Evolutionary conservation across 768 basidiomycete genomes (phyloP), one percentile per base, ranked within the genome.

Genomic region (Chalciporus sphaerocephalus): DNA sequence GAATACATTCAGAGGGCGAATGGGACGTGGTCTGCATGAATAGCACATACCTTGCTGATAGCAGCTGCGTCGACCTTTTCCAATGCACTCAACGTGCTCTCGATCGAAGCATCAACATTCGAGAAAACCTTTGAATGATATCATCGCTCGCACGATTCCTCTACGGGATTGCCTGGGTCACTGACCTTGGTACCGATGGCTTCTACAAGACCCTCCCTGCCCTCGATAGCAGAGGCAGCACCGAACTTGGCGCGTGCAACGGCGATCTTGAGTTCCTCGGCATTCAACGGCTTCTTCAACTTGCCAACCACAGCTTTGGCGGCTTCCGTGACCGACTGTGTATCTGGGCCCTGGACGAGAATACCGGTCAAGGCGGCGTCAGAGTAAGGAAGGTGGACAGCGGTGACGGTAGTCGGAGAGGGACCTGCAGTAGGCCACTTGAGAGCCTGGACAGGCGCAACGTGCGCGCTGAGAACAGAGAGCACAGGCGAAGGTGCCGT

Each of bases 291-390:
- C 5, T 65, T 71, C 70, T 81, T 79, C 54, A 93, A 63, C 13
- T 78, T 83, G 45, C 78, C 71, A 22, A 88, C 81, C 23, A 83
- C 83, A n/a, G 72, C 73, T 66, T 81, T 80, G 15, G 77, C 80
- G 17, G 83, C 88, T 46, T 82, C 77, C 54, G 75, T 81, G 37
- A 91, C 83, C 42, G 72, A 78, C 35, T 74, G 72, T 2, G 75
- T 62, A 18, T 83, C 85, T 28, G 73, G 64, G 6, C 82, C 91
- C 61, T 88, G 82, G 27, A 97, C 72, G 42, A 91, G 67, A 46
- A 96, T 68, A 47, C 93, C 93, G 48, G 95, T 81, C 40, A 99
- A 75, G 6, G 86, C 74, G 4, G 92, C 94, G 61, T 98, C 95
- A 13, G 92, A 90, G 71, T 98, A 98, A 12, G 87, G 84, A 11